Evolutionary conservation across 441 rosid species (phyloP).

Genomic region (Brassica hybrid): DNA sequence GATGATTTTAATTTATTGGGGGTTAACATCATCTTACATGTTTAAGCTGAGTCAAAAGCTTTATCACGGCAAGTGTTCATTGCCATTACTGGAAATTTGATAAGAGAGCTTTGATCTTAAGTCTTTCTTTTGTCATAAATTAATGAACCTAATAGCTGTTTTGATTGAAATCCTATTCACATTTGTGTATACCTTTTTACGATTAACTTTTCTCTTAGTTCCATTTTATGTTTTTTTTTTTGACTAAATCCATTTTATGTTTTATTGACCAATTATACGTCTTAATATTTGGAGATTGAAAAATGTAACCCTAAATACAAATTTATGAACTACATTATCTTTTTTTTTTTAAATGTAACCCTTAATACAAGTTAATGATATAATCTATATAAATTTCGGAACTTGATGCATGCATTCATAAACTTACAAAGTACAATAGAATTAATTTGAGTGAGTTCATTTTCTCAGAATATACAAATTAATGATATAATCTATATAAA

Average conservation of each 20-base stretch:
- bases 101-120: conserved; percentile 46
- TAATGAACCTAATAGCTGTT: conserved; percentile 40
- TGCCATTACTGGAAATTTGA: conserved; percentile 56
- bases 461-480: neutral
- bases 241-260: neutral
- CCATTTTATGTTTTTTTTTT: neutral
- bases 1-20: conserved; percentile 28
- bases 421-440: neutral
- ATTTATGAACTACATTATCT: neutral
- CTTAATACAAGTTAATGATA: neutral
- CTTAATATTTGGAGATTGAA: neutral
- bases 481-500: neutral
- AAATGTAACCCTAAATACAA: neutral
- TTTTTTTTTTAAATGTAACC: no score
- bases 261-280: neutral
- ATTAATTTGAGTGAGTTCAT: neutral
- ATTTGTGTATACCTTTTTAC: conserved; percentile 14
- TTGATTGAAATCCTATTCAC: conserved; percentile 37
- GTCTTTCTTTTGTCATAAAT: conserved; percentile 20
- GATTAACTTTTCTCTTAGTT: neutral
- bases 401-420: neutral
- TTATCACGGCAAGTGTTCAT: conserved; percentile 51
- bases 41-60: conserved; percentile 64
- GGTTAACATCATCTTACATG: conserved; percentile 61
- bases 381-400: neutral